Evolutionary conservation across 768 basidiomycete species (phyloP), one percentile per base, ranked within the genome.

Genomic region (Mycena rebaudengoi): DNA sequence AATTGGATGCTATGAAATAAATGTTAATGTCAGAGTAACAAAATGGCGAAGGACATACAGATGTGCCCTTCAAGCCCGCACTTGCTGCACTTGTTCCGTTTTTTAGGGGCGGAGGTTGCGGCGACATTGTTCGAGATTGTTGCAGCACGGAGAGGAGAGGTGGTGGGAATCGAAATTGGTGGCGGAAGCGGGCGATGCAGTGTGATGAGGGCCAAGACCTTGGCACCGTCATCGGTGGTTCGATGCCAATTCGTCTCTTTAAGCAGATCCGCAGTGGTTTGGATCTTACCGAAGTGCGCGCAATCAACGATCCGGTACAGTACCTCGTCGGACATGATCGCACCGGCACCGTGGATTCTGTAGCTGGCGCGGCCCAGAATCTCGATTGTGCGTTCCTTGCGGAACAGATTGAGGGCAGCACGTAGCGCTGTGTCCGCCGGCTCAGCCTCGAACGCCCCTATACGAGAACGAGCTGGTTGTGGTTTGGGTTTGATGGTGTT

Each of bases 321-420:
- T 10, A 58, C 56, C 5, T 58, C 56, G 30, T 58, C 37, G 10
- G 56, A 20, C 46, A 58, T 58, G 35, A 58, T 40, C 3, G 21
- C 16, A 5, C 32, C 56, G 3, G 35, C 33, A 28, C 56, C 56
- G 16, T 21, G 45, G 14, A 37, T 49, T 26, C 46, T 16, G 21
- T 26, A 58, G 35, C 14, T 18, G 5, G 25, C 20, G 5, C 25
- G 29, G 26, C 45, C 56, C 2, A 30, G 46, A 8, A 58, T n/a
- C 21, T 58, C 35, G 8, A 28, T 40, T 2, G 56, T 58, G 32
- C 33, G 35, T 6, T 12, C 23, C 20, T 49, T 48, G 5, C 59
- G 50, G 25, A 60, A 60, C 6, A 12, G 5, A n/a, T 52, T 21
- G 5, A 60, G 30, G 4, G 25, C 50, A 21, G n/a, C 25, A 5